phyloP scores from a whole-genome alignment of 805 yeast genomes.

The Candida awuae region DNA sequence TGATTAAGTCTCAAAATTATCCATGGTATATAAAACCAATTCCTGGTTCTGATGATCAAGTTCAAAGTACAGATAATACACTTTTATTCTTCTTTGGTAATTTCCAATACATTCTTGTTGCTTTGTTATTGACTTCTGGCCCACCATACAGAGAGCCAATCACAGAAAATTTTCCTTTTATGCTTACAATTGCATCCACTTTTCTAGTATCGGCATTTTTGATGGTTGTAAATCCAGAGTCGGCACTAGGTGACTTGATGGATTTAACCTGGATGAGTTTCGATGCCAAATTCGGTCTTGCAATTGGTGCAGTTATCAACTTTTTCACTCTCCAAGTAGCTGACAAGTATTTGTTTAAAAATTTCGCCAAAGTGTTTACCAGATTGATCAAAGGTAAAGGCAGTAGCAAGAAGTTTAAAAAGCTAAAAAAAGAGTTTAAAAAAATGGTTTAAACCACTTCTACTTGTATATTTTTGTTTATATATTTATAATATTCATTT shows the following conservation, averaged over 20 bases:
- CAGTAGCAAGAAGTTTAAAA: constrained; percentile 33
- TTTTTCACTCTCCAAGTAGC: constrained; percentile 39
- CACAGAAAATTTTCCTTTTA: constrained; percentile 59
- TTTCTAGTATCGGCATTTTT: constrained; percentile 41
- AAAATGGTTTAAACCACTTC: not conserved
- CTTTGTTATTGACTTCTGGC: constrained; percentile 80
- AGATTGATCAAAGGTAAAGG: constrained; percentile 24
- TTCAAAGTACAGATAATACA: constrained; percentile 85
- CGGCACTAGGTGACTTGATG: constrained; percentile 58
- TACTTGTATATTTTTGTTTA: not conserved
- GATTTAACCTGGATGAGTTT: constrained; percentile 59
- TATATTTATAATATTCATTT: too few species aligned
- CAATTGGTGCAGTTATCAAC: constrained; percentile 41
- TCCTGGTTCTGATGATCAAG: constrained; percentile 76
- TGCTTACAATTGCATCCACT: constrained; percentile 50
- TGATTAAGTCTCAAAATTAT: constrained; percentile 37
- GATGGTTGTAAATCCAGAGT: constrained; percentile 45
- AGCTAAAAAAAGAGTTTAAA: constrained; percentile 25
- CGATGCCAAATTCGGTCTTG: constrained; percentile 44
- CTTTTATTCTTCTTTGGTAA: constrained; percentile 72
- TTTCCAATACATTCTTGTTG: constrained; percentile 81
- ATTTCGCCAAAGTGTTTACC: constrained; percentile 34
- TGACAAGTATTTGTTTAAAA: constrained; percentile 36
- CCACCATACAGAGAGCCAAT: constrained; percentile 87
- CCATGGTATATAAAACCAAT: constrained; percentile 77